Percentiles rank a stretch among this genome's conserved stretches.
Evolutionary conservation across 352 stramenopile species (phyloP).

Genomic region (Achlya hypogyna): DNA sequence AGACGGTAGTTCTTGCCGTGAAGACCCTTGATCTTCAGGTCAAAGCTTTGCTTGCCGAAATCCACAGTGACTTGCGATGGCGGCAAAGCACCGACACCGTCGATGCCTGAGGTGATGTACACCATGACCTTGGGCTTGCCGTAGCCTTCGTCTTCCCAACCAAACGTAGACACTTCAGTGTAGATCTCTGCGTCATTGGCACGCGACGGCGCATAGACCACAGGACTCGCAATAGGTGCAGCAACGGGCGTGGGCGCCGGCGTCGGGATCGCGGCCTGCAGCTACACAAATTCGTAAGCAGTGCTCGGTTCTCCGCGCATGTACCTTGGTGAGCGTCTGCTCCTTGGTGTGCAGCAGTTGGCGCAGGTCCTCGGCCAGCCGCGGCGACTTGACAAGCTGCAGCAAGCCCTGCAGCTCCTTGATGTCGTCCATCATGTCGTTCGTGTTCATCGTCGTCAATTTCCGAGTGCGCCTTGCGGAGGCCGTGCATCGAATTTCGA

Average conservation of each 20-base stretch:
- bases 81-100: conserved; percentile 61
- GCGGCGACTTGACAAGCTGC: conserved; percentile 35
- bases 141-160: conserved; percentile 83
- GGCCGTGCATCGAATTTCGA: conserved; percentile 19
- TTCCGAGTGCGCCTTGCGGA: neutral
- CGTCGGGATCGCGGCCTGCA: conserved; percentile 14
- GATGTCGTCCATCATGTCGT: conserved; percentile 38
- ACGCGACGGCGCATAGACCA: conserved; percentile 15
- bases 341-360: conserved; percentile 54
- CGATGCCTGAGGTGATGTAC: conserved; percentile 74
- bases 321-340: conserved; percentile 28
- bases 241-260: conserved; percentile 25
- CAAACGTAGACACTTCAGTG: conserved; percentile 79
- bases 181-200: conserved; percentile 44
- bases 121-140: conserved; percentile 77
- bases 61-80: conserved; percentile 62
- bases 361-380: conserved; percentile 55
- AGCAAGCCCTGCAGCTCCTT: conserved; percentile 60
- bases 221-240: conserved; percentile 20
- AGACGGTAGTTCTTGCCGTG: conserved; percentile 70
- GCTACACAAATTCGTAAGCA: conserved; percentile 9
- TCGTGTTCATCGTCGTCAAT: conserved; percentile 18
- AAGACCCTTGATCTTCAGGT: conserved; percentile 75
- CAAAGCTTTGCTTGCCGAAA: conserved; percentile 75
- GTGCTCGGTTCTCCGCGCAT: no score